Evolutionary conservation across 106 monocot species (phyloP).

Genomic region (Alisma plantagoaquatica): DNA sequence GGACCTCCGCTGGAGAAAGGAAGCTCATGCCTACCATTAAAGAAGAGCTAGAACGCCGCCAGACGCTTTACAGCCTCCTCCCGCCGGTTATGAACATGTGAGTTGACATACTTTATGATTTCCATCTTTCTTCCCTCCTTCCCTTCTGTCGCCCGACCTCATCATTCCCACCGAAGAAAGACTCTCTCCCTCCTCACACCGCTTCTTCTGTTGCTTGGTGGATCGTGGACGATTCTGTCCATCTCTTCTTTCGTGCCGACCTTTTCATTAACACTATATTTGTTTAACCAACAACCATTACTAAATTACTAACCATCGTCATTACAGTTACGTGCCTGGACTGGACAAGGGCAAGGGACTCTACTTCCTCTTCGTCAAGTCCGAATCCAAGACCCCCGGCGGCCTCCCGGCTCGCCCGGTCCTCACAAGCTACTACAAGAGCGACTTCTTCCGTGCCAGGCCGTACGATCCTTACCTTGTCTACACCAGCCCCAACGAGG

Average conservation of each 20-base stretch:
- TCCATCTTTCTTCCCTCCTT: constrained; percentile 2
- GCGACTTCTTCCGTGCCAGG: constrained; percentile 35
- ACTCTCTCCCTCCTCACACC: no score
- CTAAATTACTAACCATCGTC: no score
- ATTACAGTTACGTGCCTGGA: constrained; percentile 39
- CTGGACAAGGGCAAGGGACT: constrained; percentile 70
- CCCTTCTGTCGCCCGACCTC: no score
- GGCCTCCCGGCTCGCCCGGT: constrained; percentile 59
- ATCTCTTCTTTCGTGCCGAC: no score
- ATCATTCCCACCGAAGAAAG: no score
- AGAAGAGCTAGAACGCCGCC: constrained; percentile 46
- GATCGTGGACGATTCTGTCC: no score
- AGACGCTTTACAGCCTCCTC: constrained; percentile 65
- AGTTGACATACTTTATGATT: constrained; percentile 2
- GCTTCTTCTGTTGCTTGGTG: no score
- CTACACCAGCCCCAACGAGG: constrained; percentile 45
- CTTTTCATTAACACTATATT: no score
- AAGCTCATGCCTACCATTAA: constrained; percentile 65
- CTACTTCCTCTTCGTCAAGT: constrained; percentile 67
- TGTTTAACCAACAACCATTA: no score
- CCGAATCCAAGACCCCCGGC: constrained; percentile 57
- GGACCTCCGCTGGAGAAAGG: constrained; percentile 63
- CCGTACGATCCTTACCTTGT: constrained; percentile 57
- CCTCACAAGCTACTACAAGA: constrained; percentile 81
- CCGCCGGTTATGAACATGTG: constrained; percentile 76